phyloP scores from a whole-genome alignment of 192 early-diverging fungal species.

The Pilaira anomala region DNA sequence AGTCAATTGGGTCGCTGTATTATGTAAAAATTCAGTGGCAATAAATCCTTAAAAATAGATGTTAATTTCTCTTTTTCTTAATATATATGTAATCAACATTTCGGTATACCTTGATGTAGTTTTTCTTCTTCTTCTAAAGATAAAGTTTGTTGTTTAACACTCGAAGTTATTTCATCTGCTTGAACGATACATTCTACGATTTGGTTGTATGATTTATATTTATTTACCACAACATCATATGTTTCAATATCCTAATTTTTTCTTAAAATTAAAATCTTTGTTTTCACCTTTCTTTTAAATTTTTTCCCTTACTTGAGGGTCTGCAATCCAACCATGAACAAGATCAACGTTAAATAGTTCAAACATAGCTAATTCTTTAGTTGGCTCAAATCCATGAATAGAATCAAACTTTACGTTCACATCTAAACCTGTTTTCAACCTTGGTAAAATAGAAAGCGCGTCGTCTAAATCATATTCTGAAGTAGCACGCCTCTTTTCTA shows the following conservation, averaged over 20 bases:
- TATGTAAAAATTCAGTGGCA: constrained; percentile 68
- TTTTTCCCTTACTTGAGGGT: constrained; percentile 47
- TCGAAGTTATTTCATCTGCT: constrained; percentile 48
- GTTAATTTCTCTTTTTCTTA: constrained; percentile 6
- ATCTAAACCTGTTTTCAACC: constrained; percentile 63
- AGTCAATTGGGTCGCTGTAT: constrained; percentile 81
- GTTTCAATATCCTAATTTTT: constrained; percentile 45
- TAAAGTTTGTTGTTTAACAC: background rate
- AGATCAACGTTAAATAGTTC: constrained; percentile 74
- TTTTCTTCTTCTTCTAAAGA: constrained; percentile 2
- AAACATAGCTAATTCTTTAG: constrained; percentile 65
- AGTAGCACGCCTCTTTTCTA: constrained; percentile 5
- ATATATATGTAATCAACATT: background rate
- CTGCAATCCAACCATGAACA: constrained; percentile 90
- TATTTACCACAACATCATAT: constrained; percentile 49
- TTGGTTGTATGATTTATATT: constrained; percentile 71
- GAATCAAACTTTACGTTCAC: constrained; percentile 83
- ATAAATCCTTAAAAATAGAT: constrained; percentile 42
- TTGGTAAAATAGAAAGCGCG: constrained; percentile 57
- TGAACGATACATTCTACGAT: constrained; percentile 75
- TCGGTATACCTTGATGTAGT: constrained; percentile 1
- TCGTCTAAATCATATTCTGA: constrained; percentile 51
- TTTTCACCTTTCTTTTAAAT: background rate
- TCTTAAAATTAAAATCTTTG: background rate
- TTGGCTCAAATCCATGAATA: constrained; percentile 73